Conservation (phyloP, 2,329 filamentous ascomycete genomes). For the Delphinella strobiligena region DNA sequence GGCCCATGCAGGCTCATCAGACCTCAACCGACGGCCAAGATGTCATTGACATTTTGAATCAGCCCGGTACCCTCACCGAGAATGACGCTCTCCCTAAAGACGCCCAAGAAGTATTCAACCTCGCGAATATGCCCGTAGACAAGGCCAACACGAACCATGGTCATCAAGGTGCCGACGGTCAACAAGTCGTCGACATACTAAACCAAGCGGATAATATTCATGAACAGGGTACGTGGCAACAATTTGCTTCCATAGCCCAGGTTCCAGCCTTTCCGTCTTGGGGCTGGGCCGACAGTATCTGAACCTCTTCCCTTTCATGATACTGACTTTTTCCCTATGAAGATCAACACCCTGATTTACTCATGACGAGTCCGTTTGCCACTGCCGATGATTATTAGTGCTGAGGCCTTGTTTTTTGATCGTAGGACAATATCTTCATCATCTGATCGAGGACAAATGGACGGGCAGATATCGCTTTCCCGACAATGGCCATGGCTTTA, state of each 20-base stretch:
- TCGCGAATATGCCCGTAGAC: neutral
- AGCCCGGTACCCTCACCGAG: conserved; percentile 9
- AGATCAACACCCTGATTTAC: neutral
- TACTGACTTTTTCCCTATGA: neutral
- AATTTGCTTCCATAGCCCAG: neutral
- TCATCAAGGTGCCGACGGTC: neutral
- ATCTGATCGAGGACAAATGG: too few relatives aligned
- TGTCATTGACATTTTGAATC: conserved; percentile 21
- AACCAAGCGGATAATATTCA: neutral
- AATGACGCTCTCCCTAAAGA: neutral
- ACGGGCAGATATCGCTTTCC: conserved; percentile 9
- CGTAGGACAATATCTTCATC: too few relatives aligned
- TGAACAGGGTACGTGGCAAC: neutral
- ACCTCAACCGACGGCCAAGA: conserved; percentile 18
- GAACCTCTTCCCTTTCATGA: neutral
- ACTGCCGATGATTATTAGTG: neutral
- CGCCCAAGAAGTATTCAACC: neutral
- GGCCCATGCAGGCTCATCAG: neutral
- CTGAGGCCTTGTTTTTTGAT: neutral
- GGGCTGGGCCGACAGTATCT: neutral
- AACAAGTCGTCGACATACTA: neutral
- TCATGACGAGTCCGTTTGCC: neutral
- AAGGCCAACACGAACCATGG: neutral
- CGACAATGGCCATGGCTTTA: neutral
- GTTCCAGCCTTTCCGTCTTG: neutral